Percentiles rank a stretch among this genome's conserved stretches.
Evolutionary conservation across 495 filamentous ascomycete genomes (phyloP).

Genomic region (Penicillium paradoxum): DNA sequence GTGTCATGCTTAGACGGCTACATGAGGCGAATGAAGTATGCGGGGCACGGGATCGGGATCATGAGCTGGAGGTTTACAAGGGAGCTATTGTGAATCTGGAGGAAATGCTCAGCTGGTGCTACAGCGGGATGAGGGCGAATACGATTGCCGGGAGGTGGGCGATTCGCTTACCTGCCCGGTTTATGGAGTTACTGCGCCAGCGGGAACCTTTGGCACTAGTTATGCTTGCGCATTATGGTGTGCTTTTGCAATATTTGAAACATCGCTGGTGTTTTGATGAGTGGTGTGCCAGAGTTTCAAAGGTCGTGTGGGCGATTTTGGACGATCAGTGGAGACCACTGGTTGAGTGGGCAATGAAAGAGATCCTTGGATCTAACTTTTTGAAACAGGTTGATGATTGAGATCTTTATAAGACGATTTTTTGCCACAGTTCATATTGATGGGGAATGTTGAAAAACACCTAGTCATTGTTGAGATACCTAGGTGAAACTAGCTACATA

Average conservation of each 20-base stretch:
- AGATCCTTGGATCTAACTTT: conserved; percentile 30
- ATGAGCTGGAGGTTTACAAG: conserved; percentile 33
- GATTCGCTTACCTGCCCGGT: conserved; percentile 45
- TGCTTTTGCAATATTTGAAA: conserved; percentile 37
- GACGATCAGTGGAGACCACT: conserved; percentile 37
- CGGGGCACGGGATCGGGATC: conserved; percentile 22
- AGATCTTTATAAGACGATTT: not conserved
- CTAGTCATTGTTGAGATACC: too few species aligned
- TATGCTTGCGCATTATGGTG: conserved; percentile 45
- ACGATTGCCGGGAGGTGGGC: conserved; percentile 38
- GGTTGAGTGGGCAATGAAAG: conserved; percentile 31
- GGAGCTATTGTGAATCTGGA: conserved; percentile 31
- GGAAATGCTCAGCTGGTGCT: conserved; percentile 26
- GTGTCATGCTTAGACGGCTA: conserved; percentile 17
- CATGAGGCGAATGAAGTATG: conserved; percentile 28
- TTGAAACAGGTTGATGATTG: conserved; percentile 11
- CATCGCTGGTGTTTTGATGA: conserved; percentile 46
- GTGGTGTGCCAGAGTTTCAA: conserved; percentile 35
- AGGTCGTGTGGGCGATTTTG: conserved; percentile 35
- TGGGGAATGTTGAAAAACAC: too few species aligned
- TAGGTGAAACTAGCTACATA: too few species aligned
- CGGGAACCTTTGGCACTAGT: conserved; percentile 51
- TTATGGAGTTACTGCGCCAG: conserved; percentile 47
- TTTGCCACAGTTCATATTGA: not conserved
- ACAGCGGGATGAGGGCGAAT: conserved; percentile 25